A percentile compares a stretch with the other conserved stretches of the same genome.
phyloP scores from a whole-genome alignment of 768 basidiomycete species.

The Amanita brunnescens region DNA sequence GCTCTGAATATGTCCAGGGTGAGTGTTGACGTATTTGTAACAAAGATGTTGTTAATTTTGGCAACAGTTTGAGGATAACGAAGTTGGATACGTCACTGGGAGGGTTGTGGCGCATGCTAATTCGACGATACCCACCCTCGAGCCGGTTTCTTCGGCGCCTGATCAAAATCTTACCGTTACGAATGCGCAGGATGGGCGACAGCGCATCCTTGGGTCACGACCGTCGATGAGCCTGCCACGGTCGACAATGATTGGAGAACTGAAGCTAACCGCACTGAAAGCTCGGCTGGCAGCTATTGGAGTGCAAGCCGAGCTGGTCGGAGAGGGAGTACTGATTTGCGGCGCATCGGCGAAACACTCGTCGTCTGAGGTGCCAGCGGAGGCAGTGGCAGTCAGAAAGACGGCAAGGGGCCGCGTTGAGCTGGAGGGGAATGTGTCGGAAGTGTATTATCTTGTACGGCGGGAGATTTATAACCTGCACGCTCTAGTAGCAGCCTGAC shows the following conservation, averaged over 20 bases:
- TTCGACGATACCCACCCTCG: slow-evolving; percentile 84
- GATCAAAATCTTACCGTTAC: slow-evolving; percentile 15
- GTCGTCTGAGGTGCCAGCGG: slow-evolving; percentile 38
- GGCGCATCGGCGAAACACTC: slow-evolving; percentile 44
- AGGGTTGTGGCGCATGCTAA: slow-evolving; percentile 79
- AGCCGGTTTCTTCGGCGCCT: slow-evolving; percentile 41
- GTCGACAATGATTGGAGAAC: slow-evolving; percentile 96
- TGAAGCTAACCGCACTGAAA: slow-evolving; percentile 87
- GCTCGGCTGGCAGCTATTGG: slow-evolving; percentile 63
- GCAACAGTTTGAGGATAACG: slow-evolving; percentile 90
- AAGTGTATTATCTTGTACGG: slow-evolving; percentile 83
- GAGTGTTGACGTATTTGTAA: slow-evolving; percentile 22
- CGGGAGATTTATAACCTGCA: slow-evolving; percentile 86
- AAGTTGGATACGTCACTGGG: slow-evolving; percentile 88
- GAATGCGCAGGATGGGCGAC: slow-evolving; percentile 18
- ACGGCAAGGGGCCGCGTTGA: slow-evolving; percentile 78
- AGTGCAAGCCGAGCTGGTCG: slow-evolving; percentile 90
- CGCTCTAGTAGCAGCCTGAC: slow-evolving; percentile 71
- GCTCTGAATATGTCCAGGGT: slow-evolving; percentile 83
- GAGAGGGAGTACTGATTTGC: slow-evolving; percentile 93
- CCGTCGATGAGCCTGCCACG: slow-evolving; percentile 61
- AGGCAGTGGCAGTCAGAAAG: slow-evolving; percentile 85
- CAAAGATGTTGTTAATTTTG: not conserved
- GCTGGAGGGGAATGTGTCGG: slow-evolving; percentile 82
- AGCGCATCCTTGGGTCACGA: slow-evolving; percentile 55